These are phyloP conservation scores for Fusarium euwallaceae DNA, from an alignment of 2,329 filamentous ascomycete species.

Conservation along the genomic window DNA sequence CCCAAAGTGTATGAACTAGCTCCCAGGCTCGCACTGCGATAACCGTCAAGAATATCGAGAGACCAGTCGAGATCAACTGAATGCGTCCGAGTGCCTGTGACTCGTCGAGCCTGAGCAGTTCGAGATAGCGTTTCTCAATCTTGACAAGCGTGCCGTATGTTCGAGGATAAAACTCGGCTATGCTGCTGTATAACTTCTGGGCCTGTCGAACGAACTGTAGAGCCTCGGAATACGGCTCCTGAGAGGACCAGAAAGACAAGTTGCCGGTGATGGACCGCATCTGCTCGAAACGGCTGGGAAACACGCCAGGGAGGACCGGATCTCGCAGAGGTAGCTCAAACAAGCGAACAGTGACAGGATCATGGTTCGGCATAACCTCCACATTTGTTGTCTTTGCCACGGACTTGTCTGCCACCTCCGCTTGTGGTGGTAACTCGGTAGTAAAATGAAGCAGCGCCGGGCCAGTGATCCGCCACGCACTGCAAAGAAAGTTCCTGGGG, in stretches of 20 bases:
- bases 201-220: neutral
- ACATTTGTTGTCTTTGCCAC: neutral
- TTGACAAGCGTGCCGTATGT: slow-evolving; percentile 11
- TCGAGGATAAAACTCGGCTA: neutral
- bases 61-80: neutral
- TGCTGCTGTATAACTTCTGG: neutral
- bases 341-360: neutral
- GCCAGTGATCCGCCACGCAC: neutral
- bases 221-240: neutral
- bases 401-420: neutral
- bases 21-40: neutral
- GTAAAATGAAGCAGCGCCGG: neutral
- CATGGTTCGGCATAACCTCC: neutral
- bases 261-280: slow-evolving; percentile 7
- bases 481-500: neutral
- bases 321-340: slow-evolving; percentile 12
- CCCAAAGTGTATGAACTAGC: neutral
- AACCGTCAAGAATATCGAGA: neutral
- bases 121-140: neutral
- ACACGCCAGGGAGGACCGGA: slow-evolving; percentile 8
- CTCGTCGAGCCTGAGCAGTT: neutral
- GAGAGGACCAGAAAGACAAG: slow-evolving; percentile 8
- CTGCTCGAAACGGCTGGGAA: slow-evolving; percentile 13
- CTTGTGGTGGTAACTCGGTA: neutral
- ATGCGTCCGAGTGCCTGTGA: neutral